Evolutionary conservation across 225 moss, liverwort and hornwort species (phyloP), one percentile per base, ranked within the genome.

Genomic region (Antitrichia curtipendula): DNA sequence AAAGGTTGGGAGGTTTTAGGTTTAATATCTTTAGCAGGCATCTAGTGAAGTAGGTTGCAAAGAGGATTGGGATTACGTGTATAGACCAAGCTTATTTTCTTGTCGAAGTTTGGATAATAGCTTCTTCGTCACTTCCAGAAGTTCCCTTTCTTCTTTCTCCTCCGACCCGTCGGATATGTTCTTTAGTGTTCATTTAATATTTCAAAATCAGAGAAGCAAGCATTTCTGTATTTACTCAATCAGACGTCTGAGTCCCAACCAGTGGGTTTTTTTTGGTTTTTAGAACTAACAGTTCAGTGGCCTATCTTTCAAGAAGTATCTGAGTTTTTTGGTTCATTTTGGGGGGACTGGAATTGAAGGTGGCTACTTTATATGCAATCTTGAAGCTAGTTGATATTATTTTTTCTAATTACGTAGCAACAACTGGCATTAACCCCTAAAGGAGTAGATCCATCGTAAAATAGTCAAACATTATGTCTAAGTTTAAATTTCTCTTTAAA

Each of bases 61-160:
- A 77, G 84, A 64, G 87, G 43, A 88, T 52, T 86, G 62, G 63
- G 53, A 65, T 62, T 77, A 52, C 25, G 53, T 87, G 64, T 82
- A 89, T 64, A 80, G 77, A 82, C 79, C 88, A 29, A 85, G 87
- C 53, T 88, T 88, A 47, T 86, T 78, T 81, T 85, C 82, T 73
- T 82, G 60, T 85, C 52, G 73, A 75, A 84, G 61, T 78, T 84
- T 83, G 88, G 86, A 88, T 68, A 56, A 75, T 61, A 40, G 61
- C 80, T 90, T 61, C 34, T 84, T 84, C 41, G 54, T 82, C 64
- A 41, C 58, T 27, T 54, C 36, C 40, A 52, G 78, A 66, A 72
- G 57, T 36, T 62, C 63, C 52, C 32, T 52, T 60, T 53, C 69
- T 84, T 69, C 36, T 34, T 41, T 75, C 52, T 59, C 12, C 21